Base-by-base conservation (phyloP, 495 filamentous ascomycete species). In the Trichoderma orchidacearum region DNA sequence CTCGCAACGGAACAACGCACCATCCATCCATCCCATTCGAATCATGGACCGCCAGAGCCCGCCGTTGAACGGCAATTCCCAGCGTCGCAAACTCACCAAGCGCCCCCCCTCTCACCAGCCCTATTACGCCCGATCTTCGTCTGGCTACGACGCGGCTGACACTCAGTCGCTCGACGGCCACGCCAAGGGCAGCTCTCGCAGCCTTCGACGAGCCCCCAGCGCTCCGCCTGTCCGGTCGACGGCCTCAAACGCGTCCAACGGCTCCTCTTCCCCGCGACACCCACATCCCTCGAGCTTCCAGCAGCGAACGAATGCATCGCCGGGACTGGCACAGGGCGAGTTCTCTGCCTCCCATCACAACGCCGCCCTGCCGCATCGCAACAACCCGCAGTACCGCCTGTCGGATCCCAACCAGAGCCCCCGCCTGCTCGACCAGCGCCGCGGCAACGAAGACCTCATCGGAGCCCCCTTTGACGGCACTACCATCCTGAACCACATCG, bases 401-500 rank as follows among this genome's bases (percentile, higher is more conserved):
- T n/a, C n/a, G n/a, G n/a, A n/a, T 73, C n/a, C 50, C 41, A 50
- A 50, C 6, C 41, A 35, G 57, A 30, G 52, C 57, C 32, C 61
- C 28, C 64, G 56, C 61, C 59, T 61, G 36, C 64, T 62, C 30
- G 63, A 61, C 73, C 64, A 55, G 58, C 51, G 62, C 63, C 58
- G 64, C 70, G 61, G 83, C 83, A 48, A 75, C 59, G 84, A 87
- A 73, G 86, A 90, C 70, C 74, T 88, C 57, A 78, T 83, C 66
- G 80, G 83, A 60, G 74, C 80, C 61, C 81, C 85, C 51, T 83
- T 84, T 71, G 84, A 89, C 72, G 76, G 78, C 60, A 79, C 74
- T 60, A 80, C 78, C 65, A 87, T 87, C 68, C 73, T 88, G 63
- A 80, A 76, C 70, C 82, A 81, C 79, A 73, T 86, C 81, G 72